Evolutionary conservation across 805 yeast species (phyloP).

Genomic region (Yarrowia porcina): DNA sequence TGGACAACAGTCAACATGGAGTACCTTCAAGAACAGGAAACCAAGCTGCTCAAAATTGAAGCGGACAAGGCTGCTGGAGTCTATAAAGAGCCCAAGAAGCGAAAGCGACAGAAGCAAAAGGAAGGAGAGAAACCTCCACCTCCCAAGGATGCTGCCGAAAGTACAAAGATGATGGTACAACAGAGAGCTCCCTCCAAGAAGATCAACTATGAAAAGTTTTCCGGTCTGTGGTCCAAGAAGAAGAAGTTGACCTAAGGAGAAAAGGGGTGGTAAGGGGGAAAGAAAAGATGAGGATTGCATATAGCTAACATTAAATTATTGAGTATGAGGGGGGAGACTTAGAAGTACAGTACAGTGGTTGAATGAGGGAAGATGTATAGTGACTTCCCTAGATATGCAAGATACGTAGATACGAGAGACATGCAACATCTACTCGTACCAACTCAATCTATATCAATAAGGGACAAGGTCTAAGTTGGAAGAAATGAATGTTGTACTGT

Average conservation of each 20-base stretch:
- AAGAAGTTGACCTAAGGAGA: constrained; percentile 1
- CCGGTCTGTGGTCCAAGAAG: constrained; percentile 38
- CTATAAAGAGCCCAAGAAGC: constrained; percentile 48
- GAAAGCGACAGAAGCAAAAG: constrained; percentile 38
- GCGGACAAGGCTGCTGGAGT: constrained; percentile 84
- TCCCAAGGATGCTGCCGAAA: constrained; percentile 58
- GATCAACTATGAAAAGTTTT: constrained; percentile 82
- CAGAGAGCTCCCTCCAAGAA: constrained; percentile 80
- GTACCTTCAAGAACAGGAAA: constrained; percentile 78
- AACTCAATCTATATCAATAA: no score
- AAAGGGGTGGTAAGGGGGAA: no score
- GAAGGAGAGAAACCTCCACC: constrained; percentile 29
- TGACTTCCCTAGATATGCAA: no score
- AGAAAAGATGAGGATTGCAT: neutral
- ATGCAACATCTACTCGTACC: no score
- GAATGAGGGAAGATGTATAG: no score
- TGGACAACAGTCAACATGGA: constrained; percentile 93
- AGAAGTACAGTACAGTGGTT: no score
- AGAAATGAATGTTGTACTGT: no score
- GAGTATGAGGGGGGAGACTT: no score
- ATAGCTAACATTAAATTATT: constrained; percentile 25
- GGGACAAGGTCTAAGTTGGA: no score
- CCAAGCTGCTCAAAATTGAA: constrained; percentile 74
- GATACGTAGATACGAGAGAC: no score
- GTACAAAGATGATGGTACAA: constrained; percentile 71